A percentile compares a stretch with the other conserved stretches of the same genome.
phyloP scores from a whole-genome alignment of 805 yeast species.

The Zygoascus biomembranicola region DNA sequence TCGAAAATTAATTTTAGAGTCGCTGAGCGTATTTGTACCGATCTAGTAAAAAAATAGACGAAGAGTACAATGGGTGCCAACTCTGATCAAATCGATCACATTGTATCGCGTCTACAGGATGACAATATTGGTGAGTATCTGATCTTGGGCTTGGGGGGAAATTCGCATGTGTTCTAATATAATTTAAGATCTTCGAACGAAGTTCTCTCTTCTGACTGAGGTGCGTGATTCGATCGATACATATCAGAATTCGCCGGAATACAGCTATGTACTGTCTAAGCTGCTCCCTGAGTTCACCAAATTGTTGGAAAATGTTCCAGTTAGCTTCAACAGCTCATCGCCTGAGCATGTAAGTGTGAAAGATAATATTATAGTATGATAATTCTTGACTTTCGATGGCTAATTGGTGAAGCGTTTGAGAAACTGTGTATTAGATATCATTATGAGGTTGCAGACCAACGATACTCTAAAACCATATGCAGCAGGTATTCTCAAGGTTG shows the following conservation, averaged over 20 bases:
- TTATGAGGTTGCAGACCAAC: slow-evolving; percentile 75
- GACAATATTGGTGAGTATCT: slow-evolving; percentile 29
- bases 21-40: no score
- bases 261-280: slow-evolving; percentile 62
- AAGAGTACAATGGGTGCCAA: neutral
- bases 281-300: slow-evolving; percentile 63
- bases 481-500: slow-evolving; percentile 45
- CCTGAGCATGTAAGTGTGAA: slow-evolving; percentile 40
- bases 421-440: slow-evolving; percentile 63
- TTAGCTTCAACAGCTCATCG: slow-evolving; percentile 57
- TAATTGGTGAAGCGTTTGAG: slow-evolving; percentile 49
- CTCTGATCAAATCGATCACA: slow-evolving; percentile 39
- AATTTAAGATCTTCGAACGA: slow-evolving; percentile 43
- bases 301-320: slow-evolving; percentile 58
- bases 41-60: no score
- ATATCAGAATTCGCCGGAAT: slow-evolving; percentile 72
- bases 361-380: neutral
- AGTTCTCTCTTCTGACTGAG: slow-evolving; percentile 68
- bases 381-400: slow-evolving; percentile 17
- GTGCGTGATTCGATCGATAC: slow-evolving; percentile 81
- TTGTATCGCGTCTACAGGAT: slow-evolving; percentile 53
- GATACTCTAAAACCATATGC: slow-evolving; percentile 73
- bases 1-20: neutral
- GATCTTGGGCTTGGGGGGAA: neutral
- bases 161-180: neutral